Evolutionary conservation across 148 eudicot genomes (phyloP).

Genomic region (Chenopodium formosanum): DNA sequence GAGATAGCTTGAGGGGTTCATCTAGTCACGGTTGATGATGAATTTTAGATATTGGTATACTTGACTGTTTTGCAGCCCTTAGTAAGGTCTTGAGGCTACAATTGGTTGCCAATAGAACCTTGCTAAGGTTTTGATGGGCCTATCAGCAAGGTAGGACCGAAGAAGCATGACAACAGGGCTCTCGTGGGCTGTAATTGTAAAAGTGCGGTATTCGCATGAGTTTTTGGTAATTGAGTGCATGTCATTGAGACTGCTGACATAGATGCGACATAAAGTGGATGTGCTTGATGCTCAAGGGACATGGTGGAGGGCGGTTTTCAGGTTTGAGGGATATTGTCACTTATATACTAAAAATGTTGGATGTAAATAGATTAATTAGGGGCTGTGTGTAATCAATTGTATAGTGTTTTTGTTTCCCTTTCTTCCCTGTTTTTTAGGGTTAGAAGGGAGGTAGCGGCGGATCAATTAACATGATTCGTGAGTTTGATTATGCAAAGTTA

Average conservation of each 20-base stretch:
- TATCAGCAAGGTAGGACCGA: slow-evolving; percentile 17
- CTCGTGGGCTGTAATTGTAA: slow-evolving; percentile 34
- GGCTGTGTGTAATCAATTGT: slow-evolving; percentile 46
- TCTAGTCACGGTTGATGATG: slow-evolving; percentile 50
- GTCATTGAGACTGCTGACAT: slow-evolving; percentile 15
- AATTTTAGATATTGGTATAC: background rate
- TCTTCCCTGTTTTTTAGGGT: slow-evolving; percentile 21
- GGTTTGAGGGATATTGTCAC: slow-evolving; percentile 15
- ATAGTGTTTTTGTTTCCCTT: slow-evolving; percentile 31
- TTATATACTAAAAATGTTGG: slow-evolving; percentile 23
- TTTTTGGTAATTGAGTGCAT: background rate
- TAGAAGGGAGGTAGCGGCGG: slow-evolving; percentile 21
- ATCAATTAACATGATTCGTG: slow-evolving; percentile 24
- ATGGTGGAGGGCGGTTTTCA: slow-evolving; percentile 20
- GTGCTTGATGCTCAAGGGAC: slow-evolving; percentile 22
- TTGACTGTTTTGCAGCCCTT: slow-evolving; percentile 17
- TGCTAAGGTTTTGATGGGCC: slow-evolving; percentile 23
- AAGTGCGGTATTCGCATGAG: background rate
- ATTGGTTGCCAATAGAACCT: slow-evolving; percentile 9
- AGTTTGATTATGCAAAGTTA: slow-evolving; percentile 22
- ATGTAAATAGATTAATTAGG: slow-evolving; percentile 34
- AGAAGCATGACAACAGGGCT: slow-evolving; percentile 39
- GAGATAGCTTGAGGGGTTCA: slow-evolving; percentile 63
- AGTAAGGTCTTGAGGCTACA: slow-evolving; percentile 14
- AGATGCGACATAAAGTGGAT: slow-evolving; percentile 26